Conservation (phyloP, 495 filamentous ascomycete species). For the Lophiostoma macrostomum region DNA sequence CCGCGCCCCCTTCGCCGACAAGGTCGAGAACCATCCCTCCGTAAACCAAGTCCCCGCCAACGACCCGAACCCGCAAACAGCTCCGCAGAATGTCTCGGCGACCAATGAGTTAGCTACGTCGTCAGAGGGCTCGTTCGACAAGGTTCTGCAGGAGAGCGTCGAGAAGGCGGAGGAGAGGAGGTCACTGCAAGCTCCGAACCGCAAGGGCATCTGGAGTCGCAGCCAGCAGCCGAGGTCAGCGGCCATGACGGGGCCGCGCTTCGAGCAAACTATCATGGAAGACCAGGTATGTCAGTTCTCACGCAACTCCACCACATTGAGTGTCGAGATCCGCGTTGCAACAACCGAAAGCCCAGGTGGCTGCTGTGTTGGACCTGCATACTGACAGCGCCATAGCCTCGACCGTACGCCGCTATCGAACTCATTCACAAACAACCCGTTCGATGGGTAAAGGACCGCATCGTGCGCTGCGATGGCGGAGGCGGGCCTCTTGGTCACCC, state of each 20-base stretch:
- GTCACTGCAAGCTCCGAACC: conserved; percentile 81
- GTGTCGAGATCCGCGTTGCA: too few relatives aligned
- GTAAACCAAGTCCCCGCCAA: conserved; percentile 44
- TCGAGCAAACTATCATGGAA: conserved; percentile 93
- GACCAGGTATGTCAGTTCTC: conserved; percentile 68
- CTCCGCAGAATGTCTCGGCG: conserved; percentile 54
- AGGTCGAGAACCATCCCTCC: neutral
- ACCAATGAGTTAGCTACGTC: conserved; percentile 59
- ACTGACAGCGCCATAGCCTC: conserved; percentile 57
- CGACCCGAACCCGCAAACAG: conserved; percentile 50
- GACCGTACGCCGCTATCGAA: conserved; percentile 83
- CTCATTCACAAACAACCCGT: conserved; percentile 96
- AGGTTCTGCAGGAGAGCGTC: conserved; percentile 54
- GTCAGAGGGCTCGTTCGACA: conserved; percentile 44
- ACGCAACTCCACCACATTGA: too few relatives aligned
- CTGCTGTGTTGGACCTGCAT: conserved; percentile 6
- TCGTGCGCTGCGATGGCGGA: conserved; percentile 89
- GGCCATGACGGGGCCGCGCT: conserved; percentile 90
- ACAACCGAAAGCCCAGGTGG: neutral
- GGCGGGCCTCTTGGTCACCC: conserved; percentile 91
- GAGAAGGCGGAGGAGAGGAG: conserved; percentile 59
- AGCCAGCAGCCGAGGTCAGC: conserved; percentile 74
- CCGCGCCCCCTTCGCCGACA: conserved; percentile 21
- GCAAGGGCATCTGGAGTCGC: conserved; percentile 70
- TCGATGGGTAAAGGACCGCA: conserved; percentile 75